Evolutionary conservation across 371 early-diverging fungal species (phyloP).

Genomic region (Zychaea mexicana): DNA sequence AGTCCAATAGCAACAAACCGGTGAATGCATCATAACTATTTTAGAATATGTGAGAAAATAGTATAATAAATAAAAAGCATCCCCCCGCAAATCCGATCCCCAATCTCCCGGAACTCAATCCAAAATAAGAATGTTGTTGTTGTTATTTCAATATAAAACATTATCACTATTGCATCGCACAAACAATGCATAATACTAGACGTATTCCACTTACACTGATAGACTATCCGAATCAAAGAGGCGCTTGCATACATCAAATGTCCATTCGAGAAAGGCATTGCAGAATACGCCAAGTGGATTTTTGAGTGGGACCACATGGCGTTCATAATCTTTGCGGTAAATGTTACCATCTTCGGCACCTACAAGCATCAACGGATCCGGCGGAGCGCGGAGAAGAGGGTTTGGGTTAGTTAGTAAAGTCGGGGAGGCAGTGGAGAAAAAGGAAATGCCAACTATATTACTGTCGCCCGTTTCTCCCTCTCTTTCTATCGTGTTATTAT

Average conservation of each 20-base stretch:
- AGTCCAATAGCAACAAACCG: constrained; percentile 19
- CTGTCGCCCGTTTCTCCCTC: neutral
- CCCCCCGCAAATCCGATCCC: no score
- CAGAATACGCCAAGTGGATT: constrained; percentile 22
- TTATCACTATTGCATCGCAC: no score
- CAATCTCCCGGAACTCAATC: no score
- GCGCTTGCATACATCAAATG: constrained; percentile 10
- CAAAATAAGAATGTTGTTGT: neutral
- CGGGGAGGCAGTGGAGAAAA: no score
- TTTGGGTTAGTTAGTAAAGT: no score
- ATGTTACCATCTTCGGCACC: constrained; percentile 24
- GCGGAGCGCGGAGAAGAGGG: no score
- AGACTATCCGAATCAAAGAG: constrained; percentile 15
- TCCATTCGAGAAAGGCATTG: constrained; percentile 22
- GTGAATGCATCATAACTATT: constrained; percentile 31
- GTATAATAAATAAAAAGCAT: no score
- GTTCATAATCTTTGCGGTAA: constrained; percentile 13
- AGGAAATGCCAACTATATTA: no score
- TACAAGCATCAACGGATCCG: no score
- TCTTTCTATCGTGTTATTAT: neutral
- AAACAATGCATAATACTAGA: no score
- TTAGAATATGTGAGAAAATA: no score
- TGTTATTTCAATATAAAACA: no score
- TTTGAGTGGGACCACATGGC: constrained; percentile 21
- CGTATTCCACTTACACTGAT: constrained; percentile 19